These are phyloP conservation scores for Sugiyamaella neomexicana DNA, from an alignment of 1,139 yeast species.

Conservation along the genomic window DNA sequence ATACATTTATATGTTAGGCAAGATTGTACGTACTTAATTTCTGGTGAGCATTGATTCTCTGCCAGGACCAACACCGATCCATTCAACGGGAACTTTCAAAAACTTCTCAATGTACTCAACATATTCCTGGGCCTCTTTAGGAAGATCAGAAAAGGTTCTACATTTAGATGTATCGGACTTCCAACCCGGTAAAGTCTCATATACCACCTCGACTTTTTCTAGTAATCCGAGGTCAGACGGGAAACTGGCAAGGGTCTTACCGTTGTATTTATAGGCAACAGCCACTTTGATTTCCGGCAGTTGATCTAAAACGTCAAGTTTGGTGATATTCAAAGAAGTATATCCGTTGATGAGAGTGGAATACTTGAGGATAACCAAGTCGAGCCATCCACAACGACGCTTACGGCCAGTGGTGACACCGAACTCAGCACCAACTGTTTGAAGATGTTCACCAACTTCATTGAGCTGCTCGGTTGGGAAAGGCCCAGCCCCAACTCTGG, in stretches of 20 bases:
- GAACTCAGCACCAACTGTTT: slow-evolving; percentile 87
- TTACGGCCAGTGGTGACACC: slow-evolving; percentile 99
- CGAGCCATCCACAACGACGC: slow-evolving; percentile 99
- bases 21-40: slow-evolving; percentile 9
- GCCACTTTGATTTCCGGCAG: slow-evolving; percentile 87
- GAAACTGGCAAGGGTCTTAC: slow-evolving; percentile 72
- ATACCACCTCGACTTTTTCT: slow-evolving; percentile 88
- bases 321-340: slow-evolving; percentile 90
- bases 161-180: slow-evolving; percentile 74
- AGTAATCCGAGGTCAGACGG: slow-evolving; percentile 86
- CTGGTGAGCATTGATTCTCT: slow-evolving; percentile 54
- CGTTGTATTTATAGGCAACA: slow-evolving; percentile 74
- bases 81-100: slow-evolving; percentile 79
- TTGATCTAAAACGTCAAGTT: slow-evolving; percentile 88
- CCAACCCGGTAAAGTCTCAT: slow-evolving; percentile 95
- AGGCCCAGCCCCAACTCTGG: slow-evolving; percentile 99
- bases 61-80: slow-evolving; percentile 99
- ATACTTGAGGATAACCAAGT: slow-evolving; percentile 89
- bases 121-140: slow-evolving; percentile 83
- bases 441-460: slow-evolving; percentile 81
- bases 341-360: slow-evolving; percentile 91
- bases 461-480: slow-evolving; percentile 98
- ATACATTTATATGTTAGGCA: neutral
- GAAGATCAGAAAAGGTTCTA: slow-evolving; percentile 71
- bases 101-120: slow-evolving; percentile 82